Base-by-base conservation (phyloP, 2,329 filamentous ascomycete species). In the Neofusicoccum umdonicola region DNA sequence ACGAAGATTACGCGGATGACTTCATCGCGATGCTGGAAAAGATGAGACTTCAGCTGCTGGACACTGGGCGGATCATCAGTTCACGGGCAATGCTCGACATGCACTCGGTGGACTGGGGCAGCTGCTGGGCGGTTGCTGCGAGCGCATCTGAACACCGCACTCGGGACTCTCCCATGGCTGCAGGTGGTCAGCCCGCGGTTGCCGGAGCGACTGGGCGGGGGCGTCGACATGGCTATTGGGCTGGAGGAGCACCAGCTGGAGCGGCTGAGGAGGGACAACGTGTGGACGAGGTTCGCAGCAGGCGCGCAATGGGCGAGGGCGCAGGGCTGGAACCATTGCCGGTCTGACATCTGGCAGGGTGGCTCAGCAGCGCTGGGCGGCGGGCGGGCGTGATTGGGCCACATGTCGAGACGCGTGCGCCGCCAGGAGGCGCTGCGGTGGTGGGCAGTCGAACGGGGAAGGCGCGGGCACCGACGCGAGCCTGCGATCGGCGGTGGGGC, bases 271-370 rank as follows among this genome's bases (percentile, higher is more conserved):
- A 15, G 19, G 37, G 19, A 44, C 37, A 22, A 15, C 6, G 19
- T 15, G 19, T 44, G 12, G 27, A 47, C 4, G 39, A 31, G 39
- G 39, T n/a, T 34, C 13, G 54, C 41, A 45, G 31, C 22, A 9
- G 2, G 39, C 34, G 54, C 19, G 54, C 8, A 42, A 60, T 60
- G 22, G 56, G 27, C 27, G 42, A 45, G 54, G 41, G 37, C 44
- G 7, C 8, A 1, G 39, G 13, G 56, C 41, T 60, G 56, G 41
- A 47, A 22, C 56, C 56, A 60, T 60, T 60, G 19, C n/a, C 35
- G 56, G 11, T n/a, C 22, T 47, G 56, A 47, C 41, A 60, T 60
- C 41, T 60, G 56, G 31, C 56, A 60, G 56, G 42, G 41, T 47
- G 56, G 56, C 56, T 60, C 39, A 60, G 41, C 41, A 47, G 22